Conservation (phyloP, 2,329 filamentous ascomycete species). For the Myotisia sp. region DNA sequence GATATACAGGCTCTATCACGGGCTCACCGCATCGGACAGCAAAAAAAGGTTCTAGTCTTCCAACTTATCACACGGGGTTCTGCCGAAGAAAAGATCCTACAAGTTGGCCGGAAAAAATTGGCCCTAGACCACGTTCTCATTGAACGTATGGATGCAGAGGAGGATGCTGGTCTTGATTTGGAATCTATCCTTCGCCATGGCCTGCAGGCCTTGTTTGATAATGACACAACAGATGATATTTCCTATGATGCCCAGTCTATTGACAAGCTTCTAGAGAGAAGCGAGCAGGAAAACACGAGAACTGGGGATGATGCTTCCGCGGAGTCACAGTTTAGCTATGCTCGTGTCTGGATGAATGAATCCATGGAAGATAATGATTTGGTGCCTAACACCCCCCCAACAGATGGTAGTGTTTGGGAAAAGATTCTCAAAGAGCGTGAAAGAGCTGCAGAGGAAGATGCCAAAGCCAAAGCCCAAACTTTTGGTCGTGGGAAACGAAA, state of each 20-base stretch:
- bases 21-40: slow-evolving; percentile 90
- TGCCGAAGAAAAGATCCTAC: slow-evolving; percentile 90
- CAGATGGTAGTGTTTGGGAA: slow-evolving; percentile 69
- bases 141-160: slow-evolving; percentile 75
- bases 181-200: slow-evolving; percentile 81
- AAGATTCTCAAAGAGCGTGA: slow-evolving; percentile 75
- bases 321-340: slow-evolving; percentile 76
- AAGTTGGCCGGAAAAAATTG: slow-evolving; percentile 91
- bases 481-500: slow-evolving; percentile 74
- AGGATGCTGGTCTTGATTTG: slow-evolving; percentile 62
- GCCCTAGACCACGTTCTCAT: slow-evolving; percentile 89
- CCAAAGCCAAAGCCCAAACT: slow-evolving; percentile 53
- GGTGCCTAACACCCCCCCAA: slow-evolving; percentile 37
- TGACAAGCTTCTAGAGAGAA: slow-evolving; percentile 82
- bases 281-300: slow-evolving; percentile 59
- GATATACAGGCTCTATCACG: slow-evolving; percentile 91
- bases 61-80: slow-evolving; percentile 81
- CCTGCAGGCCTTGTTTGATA: slow-evolving; percentile 70
- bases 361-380: slow-evolving; percentile 52
- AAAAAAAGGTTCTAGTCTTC: slow-evolving; percentile 89
- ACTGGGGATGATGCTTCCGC: slow-evolving; percentile 49
- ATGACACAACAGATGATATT: slow-evolving; percentile 56
- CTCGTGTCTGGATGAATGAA: slow-evolving; percentile 83
- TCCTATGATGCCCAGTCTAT: slow-evolving; percentile 67
- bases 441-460: slow-evolving; percentile 58